Base-by-base conservation (phyloP, 441 rosid genomes). In the Geranium incanum region DNA sequence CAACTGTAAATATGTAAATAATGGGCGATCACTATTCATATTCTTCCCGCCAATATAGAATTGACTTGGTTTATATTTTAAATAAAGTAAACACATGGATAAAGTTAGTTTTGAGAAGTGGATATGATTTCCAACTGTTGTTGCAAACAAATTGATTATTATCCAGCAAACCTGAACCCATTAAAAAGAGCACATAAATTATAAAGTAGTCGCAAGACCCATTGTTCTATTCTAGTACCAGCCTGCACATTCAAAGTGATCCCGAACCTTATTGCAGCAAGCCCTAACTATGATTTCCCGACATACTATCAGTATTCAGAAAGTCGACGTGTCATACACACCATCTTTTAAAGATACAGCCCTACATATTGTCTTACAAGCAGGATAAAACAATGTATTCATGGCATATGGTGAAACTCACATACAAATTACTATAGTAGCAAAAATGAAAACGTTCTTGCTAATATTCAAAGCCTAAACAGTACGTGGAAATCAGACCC, bases 311-410 rank as follows among this genome's bases (percentile, higher is more conserved):
- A 57, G 64, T 5, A 18, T 16, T 57, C 64, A 57, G 64, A 16
- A 8, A 6, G 23, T 18, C 18, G 6, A 57, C 5, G 0, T 57
- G 64, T 2, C 18, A 18, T 57, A 21, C 0, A 33, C 37, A 64
- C 41, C 38, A 33, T 64, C 18, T 64, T 39, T 64, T 64, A 64
- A 64, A 64, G 67, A 36, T 11, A 13, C 41, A 64, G 41, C 67
- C 39, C 33, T 6, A 33, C 16, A 28, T n/a, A 36, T 64, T 33
- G 15, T 62, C 66, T 21, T 62, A 23, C n/a, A 57, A 62, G n/a
- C 38, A 62, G 15, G 60, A 52, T 52, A 15, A 52, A 52, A 45
- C 19, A n/a, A 52, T 52, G 7, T 52, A 52, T 52, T n/a, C 19
- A 52, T n/a, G 7, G 2, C 60, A 52, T 52, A 52, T 15, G n/a